Evolutionary conservation across 2,329 filamentous ascomycete genomes (phyloP).

Genomic region (Biscogniauxia marginata): DNA sequence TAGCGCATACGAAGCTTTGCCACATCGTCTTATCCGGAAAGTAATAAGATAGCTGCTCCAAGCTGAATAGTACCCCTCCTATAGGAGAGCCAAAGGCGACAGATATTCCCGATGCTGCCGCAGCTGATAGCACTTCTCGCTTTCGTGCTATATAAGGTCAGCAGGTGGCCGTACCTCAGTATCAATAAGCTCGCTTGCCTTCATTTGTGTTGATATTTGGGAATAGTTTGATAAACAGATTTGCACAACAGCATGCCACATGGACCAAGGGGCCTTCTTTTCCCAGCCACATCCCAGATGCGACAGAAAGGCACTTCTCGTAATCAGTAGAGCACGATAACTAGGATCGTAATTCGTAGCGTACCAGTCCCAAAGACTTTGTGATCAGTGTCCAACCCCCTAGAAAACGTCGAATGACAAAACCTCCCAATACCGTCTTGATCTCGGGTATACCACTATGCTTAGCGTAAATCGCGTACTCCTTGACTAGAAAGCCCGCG

Average conservation of each 20-base stretch:
- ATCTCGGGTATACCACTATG: slow-evolving; percentile 98
- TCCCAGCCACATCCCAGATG: slow-evolving; percentile 92
- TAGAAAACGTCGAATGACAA: slow-evolving; percentile 85
- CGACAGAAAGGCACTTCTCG: slow-evolving; percentile 79
- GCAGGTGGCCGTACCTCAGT: slow-evolving; percentile 15
- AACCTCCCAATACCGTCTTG: slow-evolving; percentile 92
- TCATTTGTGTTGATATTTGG: slow-evolving; percentile 81
- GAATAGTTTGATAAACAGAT: slow-evolving; percentile 89
- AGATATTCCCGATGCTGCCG: slow-evolving; percentile 87
- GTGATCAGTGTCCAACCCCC: slow-evolving; percentile 85
- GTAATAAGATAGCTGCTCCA: slow-evolving; percentile 97
- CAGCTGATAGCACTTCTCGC: slow-evolving; percentile 87
- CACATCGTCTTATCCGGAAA: slow-evolving; percentile 99
- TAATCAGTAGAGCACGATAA: slow-evolving; percentile 22
- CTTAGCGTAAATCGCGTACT: slow-evolving; percentile 83
- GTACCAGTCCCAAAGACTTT: slow-evolving; percentile 83
- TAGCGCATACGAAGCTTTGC: slow-evolving; percentile 98
- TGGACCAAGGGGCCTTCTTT: slow-evolving; percentile 96
- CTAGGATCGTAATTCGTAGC: slow-evolving; percentile 23
- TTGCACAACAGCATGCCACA: slow-evolving; percentile 94
- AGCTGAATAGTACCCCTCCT: slow-evolving; percentile 88
- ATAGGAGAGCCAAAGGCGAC: slow-evolving; percentile 94
- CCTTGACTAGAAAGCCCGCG: slow-evolving; percentile 76
- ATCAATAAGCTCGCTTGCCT: slow-evolving; percentile 47
- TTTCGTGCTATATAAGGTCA: slow-evolving; percentile 67